Evolutionary conservation across 1,139 yeast species (phyloP), one percentile per base, ranked within the genome.

Genomic region (Arxiozyma slooffiae): DNA sequence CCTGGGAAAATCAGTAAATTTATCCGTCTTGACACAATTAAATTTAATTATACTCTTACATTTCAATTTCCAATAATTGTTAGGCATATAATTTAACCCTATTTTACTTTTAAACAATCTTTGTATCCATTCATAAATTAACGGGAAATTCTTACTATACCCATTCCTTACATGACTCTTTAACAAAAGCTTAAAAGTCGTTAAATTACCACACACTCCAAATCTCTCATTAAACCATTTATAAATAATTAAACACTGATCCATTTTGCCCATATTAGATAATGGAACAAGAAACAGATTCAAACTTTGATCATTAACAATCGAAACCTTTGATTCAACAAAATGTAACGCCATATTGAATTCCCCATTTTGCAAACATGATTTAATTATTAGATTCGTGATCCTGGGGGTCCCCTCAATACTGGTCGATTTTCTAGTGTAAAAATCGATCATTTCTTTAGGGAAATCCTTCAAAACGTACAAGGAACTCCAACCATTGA

Each of bases 121-220:
- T 21, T 52, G 49, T 7, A 62, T 36, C 46, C 53, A 57, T 38
- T 55, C 45, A 7, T 58, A 53, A 14, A 66, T 47, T 1, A 59
- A 53, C 0, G 58, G 39, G 26, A 64, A 61, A 42, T 67, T 61
- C 21, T 58, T 52, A 17, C 65, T 62, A 41, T 64, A 60, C 0
- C 71, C 72, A 37, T 67, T 59, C 23, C 61, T 61, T 2, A 67
- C 66, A 4, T 69, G 44, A 7, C 67, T 48, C 49, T 70, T 70
- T 58, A 68, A 67, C 2, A 71, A 52, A 48, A 67, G 53, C 20
- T 64, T 66, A 46, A 69, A 69, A 0, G 66, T 56, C 2, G 58
- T 59, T 17, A 52, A 48, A 47, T 66, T 60, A 6, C 72, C 70
- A 16, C 45, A 46, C 2, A 70, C 57, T 7, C 54, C 50, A 21